A percentile compares a stretch with the other conserved stretches of the same genome.
Conservation (phyloP, 176 grass and related monocot genomes). For the Thalia dealbata region DNA sequence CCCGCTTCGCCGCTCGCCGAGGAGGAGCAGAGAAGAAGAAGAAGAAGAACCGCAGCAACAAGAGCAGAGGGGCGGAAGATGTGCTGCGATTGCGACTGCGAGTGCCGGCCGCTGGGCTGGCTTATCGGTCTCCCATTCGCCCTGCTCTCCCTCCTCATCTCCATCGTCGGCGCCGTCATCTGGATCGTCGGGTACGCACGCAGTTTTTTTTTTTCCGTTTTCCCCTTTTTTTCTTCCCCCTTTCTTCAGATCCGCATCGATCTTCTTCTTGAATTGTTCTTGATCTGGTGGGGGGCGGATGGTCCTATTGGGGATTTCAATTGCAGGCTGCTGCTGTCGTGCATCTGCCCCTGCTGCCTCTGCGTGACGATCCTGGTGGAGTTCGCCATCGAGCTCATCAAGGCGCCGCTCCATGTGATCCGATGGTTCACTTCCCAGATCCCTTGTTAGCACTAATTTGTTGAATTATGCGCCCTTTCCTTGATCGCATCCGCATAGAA, state of each 20-base stretch:
- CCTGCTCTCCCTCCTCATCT: constrained; percentile 53
- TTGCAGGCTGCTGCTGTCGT: constrained; percentile 38
- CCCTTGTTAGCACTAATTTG: constrained; percentile 23
- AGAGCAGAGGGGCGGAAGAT: too few species aligned
- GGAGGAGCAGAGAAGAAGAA: background rate
- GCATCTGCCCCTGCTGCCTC: constrained; percentile 50
- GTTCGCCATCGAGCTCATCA: constrained; percentile 42
- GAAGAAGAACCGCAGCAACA: background rate
- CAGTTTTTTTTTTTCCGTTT: too few species aligned
- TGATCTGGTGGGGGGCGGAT: too few species aligned
- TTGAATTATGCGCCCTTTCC: too few species aligned
- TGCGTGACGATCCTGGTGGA: constrained; percentile 42
- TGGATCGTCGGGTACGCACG: constrained; percentile 51
- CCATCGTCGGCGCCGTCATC: constrained; percentile 43
- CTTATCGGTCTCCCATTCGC: constrained; percentile 54
- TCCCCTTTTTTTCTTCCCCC: background rate
- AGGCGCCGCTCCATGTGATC: constrained; percentile 51
- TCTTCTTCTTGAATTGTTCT: background rate
- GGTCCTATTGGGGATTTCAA: background rate
- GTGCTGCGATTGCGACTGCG: constrained; percentile 31
- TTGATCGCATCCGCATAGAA: too few species aligned
- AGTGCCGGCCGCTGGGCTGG: constrained; percentile 48
- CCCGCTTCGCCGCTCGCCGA: background rate
- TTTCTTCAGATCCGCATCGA: background rate
- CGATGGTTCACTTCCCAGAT: constrained; percentile 49